phyloP scores from a whole-genome alignment of 257 asterid species.

The Forsythia viridissima region DNA sequence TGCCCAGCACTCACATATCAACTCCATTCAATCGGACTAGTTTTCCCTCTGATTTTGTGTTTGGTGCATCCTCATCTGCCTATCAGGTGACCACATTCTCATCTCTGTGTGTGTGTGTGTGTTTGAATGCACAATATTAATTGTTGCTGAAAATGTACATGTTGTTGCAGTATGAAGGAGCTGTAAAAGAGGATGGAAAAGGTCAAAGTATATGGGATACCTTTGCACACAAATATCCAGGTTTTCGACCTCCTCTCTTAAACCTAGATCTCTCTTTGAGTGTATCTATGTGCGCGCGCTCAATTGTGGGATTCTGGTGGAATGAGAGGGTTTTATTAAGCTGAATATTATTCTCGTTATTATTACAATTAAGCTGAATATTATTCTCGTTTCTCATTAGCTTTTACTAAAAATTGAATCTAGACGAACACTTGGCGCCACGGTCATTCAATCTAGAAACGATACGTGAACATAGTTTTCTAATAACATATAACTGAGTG shows the following conservation, averaged over 20 bases:
- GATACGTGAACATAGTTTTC: no score
- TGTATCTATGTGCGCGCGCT: background rate
- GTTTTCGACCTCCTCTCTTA: background rate
- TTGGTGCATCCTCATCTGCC: constrained; percentile 37
- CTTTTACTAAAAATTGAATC: no score
- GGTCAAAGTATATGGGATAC: background rate
- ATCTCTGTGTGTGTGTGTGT: background rate
- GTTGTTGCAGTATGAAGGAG: background rate
- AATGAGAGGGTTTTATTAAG: no score
- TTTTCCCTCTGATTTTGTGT: constrained; percentile 30
- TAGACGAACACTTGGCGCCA: no score
- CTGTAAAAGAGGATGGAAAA: background rate
- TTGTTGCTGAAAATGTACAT: background rate
- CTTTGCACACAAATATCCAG: background rate
- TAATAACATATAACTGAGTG: no score
- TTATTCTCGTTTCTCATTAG: no score
- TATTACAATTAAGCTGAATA: no score
- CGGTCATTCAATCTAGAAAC: no score
- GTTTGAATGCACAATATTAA: no score
- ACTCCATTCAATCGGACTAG: constrained; percentile 11
- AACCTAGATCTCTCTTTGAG: no score
- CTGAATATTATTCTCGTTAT: no score
- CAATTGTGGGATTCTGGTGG: no score
- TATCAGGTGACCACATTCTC: constrained; percentile 22
- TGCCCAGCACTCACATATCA: background rate